phyloP scores from a whole-genome alignment of 352 stramenopile genomes.

The Phytophthora sansomeana region DNA sequence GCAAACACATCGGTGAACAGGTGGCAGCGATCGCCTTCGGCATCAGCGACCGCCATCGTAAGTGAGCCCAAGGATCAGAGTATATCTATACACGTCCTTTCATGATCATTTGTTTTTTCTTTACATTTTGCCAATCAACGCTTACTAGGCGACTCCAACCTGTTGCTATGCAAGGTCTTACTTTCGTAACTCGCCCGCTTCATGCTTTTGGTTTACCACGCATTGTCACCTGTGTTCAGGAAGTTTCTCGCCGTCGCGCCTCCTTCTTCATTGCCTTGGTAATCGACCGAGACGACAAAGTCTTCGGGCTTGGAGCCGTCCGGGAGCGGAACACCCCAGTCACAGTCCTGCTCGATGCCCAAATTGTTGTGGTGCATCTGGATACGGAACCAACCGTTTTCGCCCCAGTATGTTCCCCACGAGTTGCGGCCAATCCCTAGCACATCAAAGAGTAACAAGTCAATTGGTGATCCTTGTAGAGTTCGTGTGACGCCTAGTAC shows the following conservation, averaged over 20 bases:
- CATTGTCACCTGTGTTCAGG: conserved; percentile 16
- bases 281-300: conserved; percentile 45
- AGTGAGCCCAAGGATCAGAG: conserved; percentile 18
- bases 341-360: conserved; percentile 88
- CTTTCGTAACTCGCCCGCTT: neutral
- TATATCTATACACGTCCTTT: conserved; percentile 23
- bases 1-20: conserved; percentile 79
- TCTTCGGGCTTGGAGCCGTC: conserved; percentile 75
- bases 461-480: neutral
- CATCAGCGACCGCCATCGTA: conserved; percentile 15
- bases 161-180: conserved; percentile 5
- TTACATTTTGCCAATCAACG: conserved; percentile 9
- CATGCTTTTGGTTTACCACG: neutral
- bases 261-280: conserved; percentile 27
- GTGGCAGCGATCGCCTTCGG: conserved; percentile 51
- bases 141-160: conserved; percentile 9
- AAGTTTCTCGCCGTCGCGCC: conserved; percentile 25
- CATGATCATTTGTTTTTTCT: conserved; percentile 13
- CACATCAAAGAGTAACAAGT: neutral
- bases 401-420: conserved; percentile 94
- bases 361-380: conserved; percentile 92
- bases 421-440: conserved; percentile 92
- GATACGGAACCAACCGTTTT: conserved; percentile 94
- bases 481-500: conserved; percentile 10
- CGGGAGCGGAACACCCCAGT: conserved; percentile 89